phyloP scores from a whole-genome alignment of 179 eudicot species.

The Spinacia oleracea region DNA sequence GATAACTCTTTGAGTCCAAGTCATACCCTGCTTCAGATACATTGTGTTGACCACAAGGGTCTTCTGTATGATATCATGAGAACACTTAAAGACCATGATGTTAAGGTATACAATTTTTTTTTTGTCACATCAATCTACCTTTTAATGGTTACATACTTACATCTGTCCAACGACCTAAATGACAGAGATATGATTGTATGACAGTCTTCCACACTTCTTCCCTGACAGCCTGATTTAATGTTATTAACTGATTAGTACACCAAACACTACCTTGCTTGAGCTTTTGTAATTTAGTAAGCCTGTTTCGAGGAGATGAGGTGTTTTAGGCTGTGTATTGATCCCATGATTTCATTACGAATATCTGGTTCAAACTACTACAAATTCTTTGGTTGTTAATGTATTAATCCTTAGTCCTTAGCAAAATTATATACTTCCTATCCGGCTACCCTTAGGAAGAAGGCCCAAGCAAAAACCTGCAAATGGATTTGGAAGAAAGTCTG shows the following conservation, averaged over 20 bases:
- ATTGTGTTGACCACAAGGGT: constrained; percentile 83
- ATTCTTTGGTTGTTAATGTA: neutral
- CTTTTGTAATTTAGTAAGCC: neutral
- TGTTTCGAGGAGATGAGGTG: neutral
- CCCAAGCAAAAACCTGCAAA: neutral
- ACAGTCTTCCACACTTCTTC: neutral
- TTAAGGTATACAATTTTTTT: constrained; percentile 55
- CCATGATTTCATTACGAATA: neutral
- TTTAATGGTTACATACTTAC: neutral
- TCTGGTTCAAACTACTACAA: neutral
- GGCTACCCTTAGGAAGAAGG: neutral
- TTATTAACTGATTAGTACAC: neutral
- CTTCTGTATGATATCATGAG: constrained; percentile 83
- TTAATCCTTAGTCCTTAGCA: no score
- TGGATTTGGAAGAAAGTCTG: neutral
- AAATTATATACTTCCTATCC: neutral
- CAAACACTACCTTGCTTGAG: neutral
- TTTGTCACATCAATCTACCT: neutral
- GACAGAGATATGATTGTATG: neutral
- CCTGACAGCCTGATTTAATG: neutral
- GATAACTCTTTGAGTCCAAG: constrained; percentile 84
- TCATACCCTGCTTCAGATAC: constrained; percentile 87
- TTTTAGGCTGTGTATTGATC: neutral
- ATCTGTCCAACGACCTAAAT: neutral
- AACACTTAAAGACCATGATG: constrained; percentile 68